phyloP scores from a whole-genome alignment of 1,284 basidiomycete genomes.

The Austropuccinia psidii region DNA sequence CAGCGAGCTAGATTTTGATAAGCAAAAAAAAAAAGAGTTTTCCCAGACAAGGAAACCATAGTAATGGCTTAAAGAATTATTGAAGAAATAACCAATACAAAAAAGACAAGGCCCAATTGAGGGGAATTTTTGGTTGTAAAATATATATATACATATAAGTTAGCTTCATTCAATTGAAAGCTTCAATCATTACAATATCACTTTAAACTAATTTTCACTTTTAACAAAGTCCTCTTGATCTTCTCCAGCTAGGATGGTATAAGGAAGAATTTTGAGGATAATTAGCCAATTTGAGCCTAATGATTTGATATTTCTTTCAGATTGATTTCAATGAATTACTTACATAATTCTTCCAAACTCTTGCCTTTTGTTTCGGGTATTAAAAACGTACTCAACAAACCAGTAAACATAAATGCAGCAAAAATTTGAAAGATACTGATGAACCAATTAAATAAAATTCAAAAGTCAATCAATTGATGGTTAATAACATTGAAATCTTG shows the following conservation, averaged over 20 bases:
- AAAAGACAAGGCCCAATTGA: too few relatives aligned
- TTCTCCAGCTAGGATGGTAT: conserved; percentile 38
- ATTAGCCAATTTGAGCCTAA: not conserved
- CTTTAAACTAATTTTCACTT: not conserved
- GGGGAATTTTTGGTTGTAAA: too few relatives aligned
- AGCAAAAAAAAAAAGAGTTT: too few relatives aligned
- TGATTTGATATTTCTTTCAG: not conserved
- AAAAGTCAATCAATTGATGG: not conserved
- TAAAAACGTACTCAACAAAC: conserved; percentile 4
- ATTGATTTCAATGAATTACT: not conserved
- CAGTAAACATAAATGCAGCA: conserved; percentile 29
- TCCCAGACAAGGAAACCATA: too few relatives aligned
- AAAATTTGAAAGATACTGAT: conserved; percentile 29
- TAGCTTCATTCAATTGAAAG: too few relatives aligned
- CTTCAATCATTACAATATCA: too few relatives aligned
- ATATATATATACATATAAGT: too few relatives aligned
- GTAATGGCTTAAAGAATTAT: too few relatives aligned
- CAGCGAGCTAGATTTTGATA: too few relatives aligned
- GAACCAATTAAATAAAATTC: not conserved
- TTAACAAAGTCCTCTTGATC: conserved; percentile 41
- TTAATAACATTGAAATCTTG: not conserved
- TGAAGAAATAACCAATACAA: too few relatives aligned
- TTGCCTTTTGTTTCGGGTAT: conserved; percentile 31
- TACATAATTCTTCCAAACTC: conserved; percentile 28
- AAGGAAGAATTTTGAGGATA: not conserved